phyloP scores from a whole-genome alignment of 352 stramenopile genomes.

The Phytopythium kandeliae region DNA sequence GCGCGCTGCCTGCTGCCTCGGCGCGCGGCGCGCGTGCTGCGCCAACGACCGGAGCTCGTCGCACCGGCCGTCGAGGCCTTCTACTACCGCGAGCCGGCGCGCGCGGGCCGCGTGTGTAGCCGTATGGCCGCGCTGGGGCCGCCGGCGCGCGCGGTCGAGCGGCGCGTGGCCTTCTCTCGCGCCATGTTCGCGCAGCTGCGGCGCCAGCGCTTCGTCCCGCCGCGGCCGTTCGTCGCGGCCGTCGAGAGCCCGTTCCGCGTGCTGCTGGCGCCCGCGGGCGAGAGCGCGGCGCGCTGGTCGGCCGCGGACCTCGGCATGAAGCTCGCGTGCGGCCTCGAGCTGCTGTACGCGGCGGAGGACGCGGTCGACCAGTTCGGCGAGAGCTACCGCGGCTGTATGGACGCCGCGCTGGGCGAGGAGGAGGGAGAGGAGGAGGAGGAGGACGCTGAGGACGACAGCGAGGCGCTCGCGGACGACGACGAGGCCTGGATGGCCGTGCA shows the following conservation, averaged over 20 bases:
- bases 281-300: conserved; percentile 10
- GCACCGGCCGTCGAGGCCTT: conserved; percentile 59
- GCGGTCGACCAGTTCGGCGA: conserved; percentile 35
- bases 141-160: conserved; percentile 9
- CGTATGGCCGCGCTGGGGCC: conserved; percentile 55
- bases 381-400: conserved; percentile 33
- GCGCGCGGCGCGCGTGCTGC: conserved; percentile 27
- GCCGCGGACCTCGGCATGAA: conserved; percentile 68
- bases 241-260: neutral
- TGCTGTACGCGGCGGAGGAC: conserved; percentile 43
- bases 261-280: neutral
- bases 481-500: conserved; percentile 79
- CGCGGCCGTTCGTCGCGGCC: conserved; percentile 42
- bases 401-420: conserved; percentile 15
- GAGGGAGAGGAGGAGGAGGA: neutral
- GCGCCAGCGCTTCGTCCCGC: conserved; percentile 67
- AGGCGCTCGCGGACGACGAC: conserved; percentile 44
- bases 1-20: conserved; percentile 41
- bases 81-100: conserved; percentile 63
- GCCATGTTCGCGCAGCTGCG: conserved; percentile 82
- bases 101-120: conserved; percentile 34
- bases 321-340: conserved; percentile 66
- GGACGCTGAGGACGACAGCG: conserved; percentile 1
- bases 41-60: conserved; percentile 20
- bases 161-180: conserved; percentile 61